phyloP scores from a whole-genome alignment of 768 basidiomycete genomes.

The Cystobasidium onofrii region DNA sequence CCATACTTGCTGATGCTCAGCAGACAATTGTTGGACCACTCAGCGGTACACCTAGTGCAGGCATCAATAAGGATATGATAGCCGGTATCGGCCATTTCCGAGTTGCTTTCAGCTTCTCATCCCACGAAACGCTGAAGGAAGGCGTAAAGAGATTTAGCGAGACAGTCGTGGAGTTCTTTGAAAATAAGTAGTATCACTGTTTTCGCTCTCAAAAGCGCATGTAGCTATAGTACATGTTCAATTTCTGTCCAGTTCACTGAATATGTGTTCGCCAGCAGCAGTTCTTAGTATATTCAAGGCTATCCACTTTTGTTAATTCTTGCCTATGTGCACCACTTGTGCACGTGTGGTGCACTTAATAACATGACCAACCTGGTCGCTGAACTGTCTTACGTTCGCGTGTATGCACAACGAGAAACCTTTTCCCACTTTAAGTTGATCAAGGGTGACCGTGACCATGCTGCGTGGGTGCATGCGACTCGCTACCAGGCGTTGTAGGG shows the following conservation, averaged over 20 bases:
- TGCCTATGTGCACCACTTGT: no score
- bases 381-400: no score
- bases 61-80: slow-evolving; percentile 8
- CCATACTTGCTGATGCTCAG: background rate
- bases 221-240: background rate
- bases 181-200: background rate
- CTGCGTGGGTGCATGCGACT: background rate
- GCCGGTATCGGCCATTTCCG: slow-evolving; percentile 21
- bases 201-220: background rate
- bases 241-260: no score
- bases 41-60: background rate
- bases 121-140: slow-evolving; percentile 18
- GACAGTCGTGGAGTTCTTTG: slow-evolving; percentile 26
- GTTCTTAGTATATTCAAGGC: no score
- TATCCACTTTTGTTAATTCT: no score
- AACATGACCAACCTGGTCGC: no score
- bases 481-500: background rate
- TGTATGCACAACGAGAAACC: no score
- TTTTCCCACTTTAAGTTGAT: background rate
- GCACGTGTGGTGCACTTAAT: no score
- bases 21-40: background rate
- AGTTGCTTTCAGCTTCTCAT: slow-evolving; percentile 13
- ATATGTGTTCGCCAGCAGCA: no score
- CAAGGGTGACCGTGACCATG: background rate
- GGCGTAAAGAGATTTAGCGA: slow-evolving; percentile 16